Evolutionary conservation across 176 grass and related monocot species (phyloP).

Genomic region (maize (Zea mays)): Zm-B73-REFERENCE-NAM-5.0 NC_050101.1:93400501-93401000

Average conservation of each 20-base stretch:
- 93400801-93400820: slow-evolving; percentile 26
- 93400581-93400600: slow-evolving; percentile 57
- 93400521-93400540: not conserved
- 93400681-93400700: slow-evolving; percentile 73
- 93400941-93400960: slow-evolving; percentile 62
- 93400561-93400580: slow-evolving; percentile 69
- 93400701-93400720: slow-evolving; percentile 78
- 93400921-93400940: slow-evolving; percentile 43
- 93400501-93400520: not conserved
- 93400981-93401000: slow-evolving; percentile 61
- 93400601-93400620: slow-evolving; percentile 22
- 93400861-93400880: slow-evolving; percentile 75
- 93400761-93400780: slow-evolving; percentile 60
- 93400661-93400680: slow-evolving; percentile 55
- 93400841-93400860: slow-evolving; percentile 51
- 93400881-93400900: slow-evolving; percentile 77
- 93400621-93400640: slow-evolving; percentile 54
- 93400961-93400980: slow-evolving; percentile 55
- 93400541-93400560: slow-evolving; percentile 26
- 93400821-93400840: slow-evolving; percentile 28
- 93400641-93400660: slow-evolving; percentile 74
- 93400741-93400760: slow-evolving; percentile 81
- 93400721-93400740: slow-evolving; percentile 55
- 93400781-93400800: slow-evolving; percentile 40
- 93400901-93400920: slow-evolving; percentile 55